phyloP scores from a whole-genome alignment of 1,284 basidiomycete species.

The Cryptococcus sp. region DNA sequence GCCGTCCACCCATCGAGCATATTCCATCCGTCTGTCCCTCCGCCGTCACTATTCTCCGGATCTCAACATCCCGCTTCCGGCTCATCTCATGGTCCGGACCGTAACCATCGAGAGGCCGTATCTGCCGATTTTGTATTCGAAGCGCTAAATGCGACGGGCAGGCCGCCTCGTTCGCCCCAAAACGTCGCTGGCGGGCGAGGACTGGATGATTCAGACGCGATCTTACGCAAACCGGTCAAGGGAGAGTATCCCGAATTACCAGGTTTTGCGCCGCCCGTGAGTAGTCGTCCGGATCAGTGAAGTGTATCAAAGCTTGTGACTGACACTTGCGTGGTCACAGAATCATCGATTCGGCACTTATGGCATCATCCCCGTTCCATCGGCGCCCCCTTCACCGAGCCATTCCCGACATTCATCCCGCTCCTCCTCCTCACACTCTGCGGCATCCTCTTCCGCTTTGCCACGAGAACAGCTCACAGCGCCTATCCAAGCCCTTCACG shows the following conservation, averaged over 20 bases:
- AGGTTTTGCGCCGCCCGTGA: constrained; percentile 82
- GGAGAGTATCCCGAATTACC: constrained; percentile 74
- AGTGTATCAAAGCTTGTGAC: background rate
- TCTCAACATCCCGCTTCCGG: constrained; percentile 1
- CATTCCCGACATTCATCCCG: constrained; percentile 37
- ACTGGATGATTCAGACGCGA: constrained; percentile 1
- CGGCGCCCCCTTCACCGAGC: constrained; percentile 63
- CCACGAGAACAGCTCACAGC: constrained; percentile 78
- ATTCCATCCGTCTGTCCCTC: constrained; percentile 36
- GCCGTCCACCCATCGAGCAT: constrained; percentile 35
- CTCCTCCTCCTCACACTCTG: constrained; percentile 74
- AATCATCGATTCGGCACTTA: constrained; percentile 87
- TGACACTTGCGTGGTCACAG: constrained; percentile 51
- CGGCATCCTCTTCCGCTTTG: constrained; percentile 68
- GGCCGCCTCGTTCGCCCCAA: constrained; percentile 30
- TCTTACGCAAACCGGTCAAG: constrained; percentile 1
- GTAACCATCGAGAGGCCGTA: background rate
- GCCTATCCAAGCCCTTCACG: constrained; percentile 88
- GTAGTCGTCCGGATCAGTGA: background rate
- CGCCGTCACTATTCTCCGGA: constrained; percentile 25
- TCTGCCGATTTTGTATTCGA: background rate
- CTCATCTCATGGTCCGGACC: background rate
- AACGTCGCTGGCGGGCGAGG: constrained; percentile 34
- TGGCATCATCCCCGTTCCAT: constrained; percentile 65
- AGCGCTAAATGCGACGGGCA: background rate